These are phyloP conservation scores for Rhodotorula sphaerocarpa DNA, from an alignment of 768 basidiomycete species.

Conservation along the genomic window DNA sequence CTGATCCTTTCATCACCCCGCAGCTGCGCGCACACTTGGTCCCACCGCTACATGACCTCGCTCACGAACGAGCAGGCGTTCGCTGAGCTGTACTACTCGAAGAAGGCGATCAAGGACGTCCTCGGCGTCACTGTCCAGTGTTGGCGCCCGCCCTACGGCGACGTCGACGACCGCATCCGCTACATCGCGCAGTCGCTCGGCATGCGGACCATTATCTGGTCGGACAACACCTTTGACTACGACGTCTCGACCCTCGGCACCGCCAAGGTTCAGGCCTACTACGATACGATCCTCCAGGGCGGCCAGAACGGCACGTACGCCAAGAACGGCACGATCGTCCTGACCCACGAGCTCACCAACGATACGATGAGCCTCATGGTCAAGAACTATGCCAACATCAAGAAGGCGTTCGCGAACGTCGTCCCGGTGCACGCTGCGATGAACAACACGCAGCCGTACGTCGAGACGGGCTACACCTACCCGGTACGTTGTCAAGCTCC, in stretches of 20 bases:
- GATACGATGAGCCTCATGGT: conserved; percentile 41
- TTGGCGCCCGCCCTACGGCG: conserved; percentile 38
- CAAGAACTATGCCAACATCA: conserved; percentile 38
- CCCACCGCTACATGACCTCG: conserved; percentile 46
- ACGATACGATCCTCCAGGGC: conserved; percentile 36
- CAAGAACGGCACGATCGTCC: conserved; percentile 41
- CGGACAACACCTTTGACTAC: conserved; percentile 28
- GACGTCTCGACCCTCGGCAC: background rate
- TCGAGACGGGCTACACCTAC: conserved; percentile 35
- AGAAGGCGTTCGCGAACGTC: conserved; percentile 39
- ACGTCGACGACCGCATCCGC: conserved; percentile 39
- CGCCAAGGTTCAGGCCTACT: conserved; percentile 39
- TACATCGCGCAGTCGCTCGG: conserved; percentile 37
- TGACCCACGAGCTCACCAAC: conserved; percentile 44
- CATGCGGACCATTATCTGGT: conserved; percentile 31
- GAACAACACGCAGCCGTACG: conserved; percentile 43
- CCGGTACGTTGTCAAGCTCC: conserved; percentile 18
- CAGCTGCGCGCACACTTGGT: conserved; percentile 34
- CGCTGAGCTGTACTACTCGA: conserved; percentile 80
- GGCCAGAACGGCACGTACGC: conserved; percentile 39
- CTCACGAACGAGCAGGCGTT: conserved; percentile 68
- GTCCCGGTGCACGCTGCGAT: conserved; percentile 40
- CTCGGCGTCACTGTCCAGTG: conserved; percentile 29
- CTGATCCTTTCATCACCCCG: background rate
- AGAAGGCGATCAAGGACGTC: conserved; percentile 59